Conservation (phyloP, 805 yeast species). For the Kodamaea kakaduensis region DNA sequence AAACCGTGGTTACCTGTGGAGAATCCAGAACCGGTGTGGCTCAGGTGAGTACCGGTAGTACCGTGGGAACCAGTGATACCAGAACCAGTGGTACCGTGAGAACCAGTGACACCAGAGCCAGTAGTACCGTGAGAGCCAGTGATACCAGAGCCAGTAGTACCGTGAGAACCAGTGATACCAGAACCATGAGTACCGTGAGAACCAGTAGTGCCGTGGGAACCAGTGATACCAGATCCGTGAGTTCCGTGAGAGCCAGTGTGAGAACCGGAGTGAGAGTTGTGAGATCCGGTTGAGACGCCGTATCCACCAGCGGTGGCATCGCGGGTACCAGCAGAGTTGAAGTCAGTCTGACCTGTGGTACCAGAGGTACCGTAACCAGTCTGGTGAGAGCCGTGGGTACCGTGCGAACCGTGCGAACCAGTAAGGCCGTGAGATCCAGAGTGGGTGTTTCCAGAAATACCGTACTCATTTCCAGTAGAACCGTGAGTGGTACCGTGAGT, state of each 20-base stretch:
- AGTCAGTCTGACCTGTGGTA: slow-evolving; percentile 6
- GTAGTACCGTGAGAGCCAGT: slow-evolving; percentile 10
- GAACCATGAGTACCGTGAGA: slow-evolving; percentile 4
- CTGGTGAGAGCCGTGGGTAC: slow-evolving; percentile 7
- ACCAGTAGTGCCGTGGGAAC: slow-evolving; percentile 1
- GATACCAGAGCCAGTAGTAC: slow-evolving; percentile 6
- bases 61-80: slow-evolving; percentile 8
- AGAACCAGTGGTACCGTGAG: slow-evolving; percentile 9
- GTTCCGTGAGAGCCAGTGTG: neutral
- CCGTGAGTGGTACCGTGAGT: slow-evolving; percentile 16
- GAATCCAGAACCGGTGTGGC: slow-evolving; percentile 14
- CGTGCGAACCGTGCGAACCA: slow-evolving; percentile 1
- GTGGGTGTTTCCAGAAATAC: slow-evolving; percentile 11
- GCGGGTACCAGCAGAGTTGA: neutral
- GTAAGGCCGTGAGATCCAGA: neutral
- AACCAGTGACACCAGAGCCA: slow-evolving; percentile 12
- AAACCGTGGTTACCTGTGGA: slow-evolving; percentile 34
- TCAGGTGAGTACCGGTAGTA: slow-evolving; percentile 4
- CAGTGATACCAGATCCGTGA: neutral
- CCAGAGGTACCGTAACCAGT: slow-evolving; percentile 5
- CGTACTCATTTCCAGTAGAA: slow-evolving; percentile 12
- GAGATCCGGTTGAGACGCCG: neutral
- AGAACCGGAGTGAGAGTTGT: neutral
- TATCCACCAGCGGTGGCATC: neutral
- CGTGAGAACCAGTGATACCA: neutral